A percentile compares a stretch with the other conserved stretches of the same genome.
These are phyloP conservation scores for Cardamine occulta DNA, from an alignment of 345 rosid genomes.

Conservation along the genomic window DNA sequence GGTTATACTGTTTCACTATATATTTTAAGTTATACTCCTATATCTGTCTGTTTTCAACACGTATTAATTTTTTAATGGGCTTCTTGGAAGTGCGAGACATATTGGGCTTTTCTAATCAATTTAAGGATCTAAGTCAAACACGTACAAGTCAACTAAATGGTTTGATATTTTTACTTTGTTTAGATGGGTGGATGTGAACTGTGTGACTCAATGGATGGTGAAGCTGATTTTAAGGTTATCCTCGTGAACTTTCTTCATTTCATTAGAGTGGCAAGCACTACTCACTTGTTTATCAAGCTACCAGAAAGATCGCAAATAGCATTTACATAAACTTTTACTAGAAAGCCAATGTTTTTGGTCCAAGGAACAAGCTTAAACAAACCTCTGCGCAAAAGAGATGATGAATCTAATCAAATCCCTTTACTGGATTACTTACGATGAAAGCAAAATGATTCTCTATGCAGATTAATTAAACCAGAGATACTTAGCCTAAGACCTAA, in stretches of 20 bases:
- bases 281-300: conserved; percentile 3
- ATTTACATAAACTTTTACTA: background rate
- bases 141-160: no score
- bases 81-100: no score
- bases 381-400: background rate
- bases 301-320: background rate
- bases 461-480: background rate
- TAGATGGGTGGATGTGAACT: no score
- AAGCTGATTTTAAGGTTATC: background rate
- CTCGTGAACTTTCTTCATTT: background rate
- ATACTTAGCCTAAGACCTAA: conserved; percentile 6
- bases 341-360: conserved; percentile 6
- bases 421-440: background rate
- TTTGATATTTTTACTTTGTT: no score
- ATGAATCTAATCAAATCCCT: background rate
- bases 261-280: conserved; percentile 1
- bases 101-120: no score
- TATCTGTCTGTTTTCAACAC: no score
- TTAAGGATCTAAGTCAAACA: no score
- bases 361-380: background rate
- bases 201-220: background rate
- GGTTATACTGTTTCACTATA: no score
- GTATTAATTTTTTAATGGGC: no score
- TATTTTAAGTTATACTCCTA: no score
- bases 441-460: background rate